Base-by-base conservation (phyloP, 2,329 filamentous ascomycete genomes). In the Passalora sequoiae region DNA sequence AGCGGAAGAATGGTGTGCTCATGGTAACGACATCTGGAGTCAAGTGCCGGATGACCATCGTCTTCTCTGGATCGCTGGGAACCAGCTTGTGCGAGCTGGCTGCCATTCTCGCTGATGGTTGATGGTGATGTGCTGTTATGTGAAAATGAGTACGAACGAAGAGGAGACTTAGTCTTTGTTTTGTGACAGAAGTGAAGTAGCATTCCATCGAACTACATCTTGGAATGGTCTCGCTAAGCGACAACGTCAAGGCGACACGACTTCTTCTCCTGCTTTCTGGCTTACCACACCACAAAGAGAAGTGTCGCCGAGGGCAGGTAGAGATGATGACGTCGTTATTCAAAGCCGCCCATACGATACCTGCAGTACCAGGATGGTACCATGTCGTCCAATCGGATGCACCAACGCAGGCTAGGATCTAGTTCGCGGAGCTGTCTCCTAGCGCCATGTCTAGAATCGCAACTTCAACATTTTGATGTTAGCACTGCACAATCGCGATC, bases 11-110 rank as follows among this genome's bases (percentile, higher is more conserved):
- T 6, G 92, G 92, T 2, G 89, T 76, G 7, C 85, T 89, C 57
- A 89, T 75, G 9, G 84, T 94, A 30, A 79, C 80, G 42, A 95
- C 76, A 54, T 84, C 82, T 10, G 86, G 84, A 2, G 85, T 86
- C 56, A 97, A 69, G 57, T 89, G 77, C 51, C 91, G 86, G 60
- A 94, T 91, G 49, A 95, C 87, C 84, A 95, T 94, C 51, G 92
- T 82, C 60, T 86, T 80, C 13, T 81, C 77, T 9, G 89, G 89
- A 57, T 91, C 82, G n/a, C 64, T 62, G 2, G 72, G 72, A 15
- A 73, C 66, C 45, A 67, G 57, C 44, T 66, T 67, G 42, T 38
- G 22, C 19, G 50, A 53, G 36, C 35, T 28, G 39, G 60, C 60
- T 12, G 62, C 57, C 62, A 65, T 64, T 37, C 25, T 57, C 32